Conservation (phyloP, 1,139 yeast species). For the Suhomyces guaymorum region DNA sequence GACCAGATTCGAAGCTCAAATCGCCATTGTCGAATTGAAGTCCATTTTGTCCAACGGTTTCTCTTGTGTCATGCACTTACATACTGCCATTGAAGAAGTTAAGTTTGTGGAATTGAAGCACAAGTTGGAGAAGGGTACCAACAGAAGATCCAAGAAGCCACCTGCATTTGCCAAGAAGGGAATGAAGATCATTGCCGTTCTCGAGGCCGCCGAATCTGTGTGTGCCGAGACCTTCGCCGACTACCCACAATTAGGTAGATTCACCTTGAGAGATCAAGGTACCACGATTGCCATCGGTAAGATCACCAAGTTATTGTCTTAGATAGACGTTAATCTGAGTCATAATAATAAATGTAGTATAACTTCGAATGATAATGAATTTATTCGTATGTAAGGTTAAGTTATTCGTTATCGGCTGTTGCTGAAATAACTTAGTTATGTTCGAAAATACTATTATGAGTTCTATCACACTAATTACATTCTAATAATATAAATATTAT, state of each 20-base stretch:
- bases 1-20: constrained; percentile 89
- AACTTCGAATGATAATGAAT: too few species aligned
- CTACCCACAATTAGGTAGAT: constrained; percentile 95
- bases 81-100: constrained; percentile 97
- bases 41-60: constrained; percentile 93
- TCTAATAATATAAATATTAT: too few species aligned
- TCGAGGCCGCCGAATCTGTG: constrained; percentile 82
- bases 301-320: constrained; percentile 65
- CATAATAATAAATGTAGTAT: too few species aligned
- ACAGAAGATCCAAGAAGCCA: constrained; percentile 92
- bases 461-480: too few species aligned
- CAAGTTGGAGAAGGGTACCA: constrained; percentile 94
- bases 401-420: too few species aligned
- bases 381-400: too few species aligned
- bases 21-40: constrained; percentile 94
- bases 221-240: constrained; percentile 92
- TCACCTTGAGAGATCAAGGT: constrained; percentile 98
- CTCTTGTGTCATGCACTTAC: constrained; percentile 98
- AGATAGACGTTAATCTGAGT: constrained; percentile 2
- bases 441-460: too few species aligned
- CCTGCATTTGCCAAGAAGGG: constrained; percentile 99
- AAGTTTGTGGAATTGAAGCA: constrained; percentile 79
- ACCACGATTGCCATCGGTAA: constrained; percentile 97
- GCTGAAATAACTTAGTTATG: too few species aligned
- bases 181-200: constrained; percentile 92